Base-by-base conservation (phyloP, 345 rosid species). In the Kernera saxatilis region DNA sequence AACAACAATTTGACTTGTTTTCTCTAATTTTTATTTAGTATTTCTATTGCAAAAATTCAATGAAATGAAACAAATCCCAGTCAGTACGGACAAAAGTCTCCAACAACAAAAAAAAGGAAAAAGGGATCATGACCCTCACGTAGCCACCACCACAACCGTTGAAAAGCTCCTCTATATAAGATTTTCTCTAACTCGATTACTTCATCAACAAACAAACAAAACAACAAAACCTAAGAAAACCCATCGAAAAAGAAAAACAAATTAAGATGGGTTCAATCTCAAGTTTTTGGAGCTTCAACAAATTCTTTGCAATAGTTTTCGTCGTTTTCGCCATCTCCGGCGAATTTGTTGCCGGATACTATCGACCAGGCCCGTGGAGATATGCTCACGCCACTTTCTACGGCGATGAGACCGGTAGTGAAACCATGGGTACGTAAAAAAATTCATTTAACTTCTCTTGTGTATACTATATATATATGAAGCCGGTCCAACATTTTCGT, bases 381-480 rank as follows among this genome's bases (percentile, higher is more conserved):
- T 60, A 56, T 5, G 93, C 90, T 5, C 86, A 84, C 55, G 93
- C 91, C 39, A 88, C 93, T 61, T 86, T 88, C 60, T 88, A 88
- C 51, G 93, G 93, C 3, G 90, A 88, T 13, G 86, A 84, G 72
- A 77, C 82, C 39, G 90, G 74, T 64, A 75, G 90, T 32, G 88
- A 79, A 62, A 88, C 91, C 8, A 80, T 81, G 85, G 91, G 91
- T 88, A 81, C 54, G 67, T 70, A 14, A 17, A 39, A 12, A 2
- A 0, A 10, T 6, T 15, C 45, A 39, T 14, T 29, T 7, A 23
- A 18, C 18, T 29, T 26, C 44, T 61, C 67, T 25, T 37, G 19
- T 23, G n/a, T 60, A 39, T 25, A 29, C 60, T 48, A 58, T 35
- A 32, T 30, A 32, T n/a, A n/a, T n/a, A n/a, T n/a, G n/a, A n/a